Percentiles rank a stretch among this genome's conserved stretches.
Evolutionary conservation across 2,329 filamentous ascomycete species (phyloP).

Genomic region (Calcarisporium arbuscula): DNA sequence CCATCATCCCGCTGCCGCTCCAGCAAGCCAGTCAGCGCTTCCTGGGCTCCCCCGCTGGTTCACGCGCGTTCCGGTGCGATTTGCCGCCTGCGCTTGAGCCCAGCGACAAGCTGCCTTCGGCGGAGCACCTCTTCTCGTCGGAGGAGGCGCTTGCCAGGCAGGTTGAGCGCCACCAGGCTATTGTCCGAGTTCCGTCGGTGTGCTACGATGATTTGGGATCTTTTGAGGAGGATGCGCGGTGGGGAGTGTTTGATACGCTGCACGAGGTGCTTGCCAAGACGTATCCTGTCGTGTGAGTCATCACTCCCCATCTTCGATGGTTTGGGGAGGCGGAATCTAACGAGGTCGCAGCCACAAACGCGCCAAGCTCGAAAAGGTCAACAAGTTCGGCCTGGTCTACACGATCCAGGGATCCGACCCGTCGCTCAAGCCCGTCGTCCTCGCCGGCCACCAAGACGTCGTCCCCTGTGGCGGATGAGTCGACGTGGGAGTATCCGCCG

Average conservation of each 20-base stretch:
- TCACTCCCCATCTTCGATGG: no score
- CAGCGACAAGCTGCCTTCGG: conserved; percentile 25
- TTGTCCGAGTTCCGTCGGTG: conserved; percentile 49
- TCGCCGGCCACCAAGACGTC: conserved; percentile 38
- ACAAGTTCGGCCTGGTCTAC: conserved; percentile 56
- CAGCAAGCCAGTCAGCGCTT: no score
- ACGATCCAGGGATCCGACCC: conserved; percentile 48
- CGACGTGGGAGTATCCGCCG: conserved; percentile 36
- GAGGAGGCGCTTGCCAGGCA: conserved; percentile 30
- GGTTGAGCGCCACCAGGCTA: conserved; percentile 43
- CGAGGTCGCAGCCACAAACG: conserved; percentile 27
- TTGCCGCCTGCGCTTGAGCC: conserved; percentile 27
- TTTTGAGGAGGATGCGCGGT: conserved; percentile 47
- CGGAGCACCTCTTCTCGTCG: conserved; percentile 24
- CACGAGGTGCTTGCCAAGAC: conserved; percentile 39
- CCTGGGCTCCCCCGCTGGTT: conserved; percentile 1
- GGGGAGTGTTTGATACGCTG: conserved; percentile 46
- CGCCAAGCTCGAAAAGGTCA: conserved; percentile 47
- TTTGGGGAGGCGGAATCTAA: no score
- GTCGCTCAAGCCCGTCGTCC: conserved; percentile 36
- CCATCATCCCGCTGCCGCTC: no score
- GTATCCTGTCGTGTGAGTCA: conserved; percentile 42
- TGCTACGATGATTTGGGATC: conserved; percentile 51
- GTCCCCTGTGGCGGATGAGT: conserved; percentile 39
- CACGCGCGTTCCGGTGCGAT: conserved; percentile 23